Evolutionary conservation across 129 eudicot species (phyloP), one percentile per base, ranked within the genome.

Genomic region (Oenanthe sinensis): DNA sequence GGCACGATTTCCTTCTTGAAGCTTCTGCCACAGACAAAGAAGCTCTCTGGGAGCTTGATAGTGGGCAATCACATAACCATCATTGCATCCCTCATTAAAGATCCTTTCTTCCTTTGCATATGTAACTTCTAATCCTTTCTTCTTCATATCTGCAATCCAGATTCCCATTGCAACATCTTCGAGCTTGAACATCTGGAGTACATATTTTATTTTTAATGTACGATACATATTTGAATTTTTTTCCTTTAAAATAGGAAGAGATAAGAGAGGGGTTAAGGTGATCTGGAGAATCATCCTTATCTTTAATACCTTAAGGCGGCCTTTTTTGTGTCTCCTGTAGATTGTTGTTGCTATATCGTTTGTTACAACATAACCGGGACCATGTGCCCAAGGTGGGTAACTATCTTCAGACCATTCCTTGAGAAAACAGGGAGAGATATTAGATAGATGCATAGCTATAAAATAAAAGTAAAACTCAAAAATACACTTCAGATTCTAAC

Each of bases 161-260:
- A 95, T 90, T 14, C 99, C 99, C 97, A 95, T 92, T 55, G 99
- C 96, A 15, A 95, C 98, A 30, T 93, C 98, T 84, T 93, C 98
- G 48, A 93, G 87, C 85, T 87, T 93, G 80, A 95, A 95, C 90
- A 92, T 86, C 97, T 95, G 96, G 28, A 44, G 30, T 0, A 68
- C 46, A 42, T 55, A 47, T 72, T 72, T 17, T 43, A 6, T 6
- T 24, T 42, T 42, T 20, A 9, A 39, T 40, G 9, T 16, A 22
- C n/a, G 67, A 55, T n/a, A n/a, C 11, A 60, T 9, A 6, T 12
- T 9, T 19, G 28, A 28, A 55, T 22, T 58, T 7, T 20, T 17
- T 6, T 20, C 20, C 20, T 19, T 19, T 4, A 17, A 52, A 52
- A 50, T 1, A 15, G 20, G 58, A 60, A 24, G 17, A 24, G 19